Evolutionary conservation across 306 rosid genomes (phyloP).

Genomic region (Fragaria vesca): DNA sequence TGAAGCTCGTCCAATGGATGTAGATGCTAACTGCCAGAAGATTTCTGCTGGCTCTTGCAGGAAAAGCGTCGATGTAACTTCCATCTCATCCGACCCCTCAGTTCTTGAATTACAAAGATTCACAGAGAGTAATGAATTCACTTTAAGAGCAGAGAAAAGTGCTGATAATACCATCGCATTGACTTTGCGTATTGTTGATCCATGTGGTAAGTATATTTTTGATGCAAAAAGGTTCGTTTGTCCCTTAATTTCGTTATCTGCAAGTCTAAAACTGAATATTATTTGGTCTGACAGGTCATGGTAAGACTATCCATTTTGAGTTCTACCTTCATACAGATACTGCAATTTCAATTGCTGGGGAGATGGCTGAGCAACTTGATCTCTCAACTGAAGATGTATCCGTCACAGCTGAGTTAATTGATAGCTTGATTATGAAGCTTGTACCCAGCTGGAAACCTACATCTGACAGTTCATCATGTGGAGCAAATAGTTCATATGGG

Average conservation of each 20-base stretch:
- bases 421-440: conserved; percentile 50
- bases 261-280: conserved; percentile 1
- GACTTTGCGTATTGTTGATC: conserved; percentile 53
- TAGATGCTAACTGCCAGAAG: conserved; percentile 46
- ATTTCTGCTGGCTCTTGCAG: conserved; percentile 37
- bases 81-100: conserved; percentile 38
- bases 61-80: conserved; percentile 29
- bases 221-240: background rate
- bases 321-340: conserved; percentile 77
- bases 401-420: conserved; percentile 65
- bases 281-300: conserved; percentile 51
- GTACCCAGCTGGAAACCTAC: conserved; percentile 56
- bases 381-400: conserved; percentile 53
- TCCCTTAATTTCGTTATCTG: background rate
- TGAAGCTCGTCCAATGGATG: conserved; percentile 59
- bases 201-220: conserved; percentile 46
- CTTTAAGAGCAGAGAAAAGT: conserved; percentile 58
- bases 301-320: conserved; percentile 72
- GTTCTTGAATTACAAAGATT: conserved; percentile 38
- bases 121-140: conserved; percentile 52
- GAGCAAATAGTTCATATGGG: conserved; percentile 24
- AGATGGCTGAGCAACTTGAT: conserved; percentile 88
- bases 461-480: conserved; percentile 34
- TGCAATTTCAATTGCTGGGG: conserved; percentile 69
- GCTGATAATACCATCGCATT: conserved; percentile 50